Evolutionary conservation across 2,329 filamentous ascomycete genomes (phyloP).

Genomic region (Colletotrichum zoysiae): DNA sequence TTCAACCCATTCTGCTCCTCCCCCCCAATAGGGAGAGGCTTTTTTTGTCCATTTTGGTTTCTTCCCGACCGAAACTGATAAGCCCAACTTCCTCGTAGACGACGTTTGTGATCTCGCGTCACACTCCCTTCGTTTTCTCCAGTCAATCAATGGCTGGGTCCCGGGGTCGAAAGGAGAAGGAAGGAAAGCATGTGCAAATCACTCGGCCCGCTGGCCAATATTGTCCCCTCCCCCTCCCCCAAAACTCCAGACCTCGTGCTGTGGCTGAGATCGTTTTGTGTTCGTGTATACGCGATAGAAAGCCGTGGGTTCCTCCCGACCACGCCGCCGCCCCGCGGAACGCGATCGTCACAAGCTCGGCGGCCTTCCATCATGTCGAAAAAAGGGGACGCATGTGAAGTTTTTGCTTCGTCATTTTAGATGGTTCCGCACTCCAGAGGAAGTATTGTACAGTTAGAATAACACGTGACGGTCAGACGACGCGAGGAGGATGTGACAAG

Average conservation of each 20-base stretch:
- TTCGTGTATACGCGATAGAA: slow-evolving; percentile 33
- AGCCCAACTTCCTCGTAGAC: slow-evolving; percentile 28
- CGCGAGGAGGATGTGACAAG: slow-evolving; percentile 1
- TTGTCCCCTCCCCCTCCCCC: slow-evolving; percentile 23
- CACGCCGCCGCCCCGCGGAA: slow-evolving; percentile 25
- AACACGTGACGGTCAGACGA: slow-evolving; percentile 40
- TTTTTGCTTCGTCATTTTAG: slow-evolving; percentile 14
- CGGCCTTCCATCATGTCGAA: slow-evolving; percentile 31
- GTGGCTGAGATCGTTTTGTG: slow-evolving; percentile 36
- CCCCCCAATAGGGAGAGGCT: slow-evolving; percentile 17
- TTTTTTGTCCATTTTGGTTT: slow-evolving; percentile 18
- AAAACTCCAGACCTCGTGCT: slow-evolving; percentile 39
- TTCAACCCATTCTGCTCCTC: slow-evolving; percentile 26
- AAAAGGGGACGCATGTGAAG: slow-evolving; percentile 23
- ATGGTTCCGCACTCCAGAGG: slow-evolving; percentile 38
- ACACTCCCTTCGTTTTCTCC: slow-evolving; percentile 14
- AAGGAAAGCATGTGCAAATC: slow-evolving; percentile 41
- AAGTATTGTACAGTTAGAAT: slow-evolving; percentile 42
- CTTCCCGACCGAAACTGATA: slow-evolving; percentile 22
- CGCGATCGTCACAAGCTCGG: slow-evolving; percentile 20
- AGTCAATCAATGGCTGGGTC: slow-evolving; percentile 19
- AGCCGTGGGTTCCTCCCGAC: slow-evolving; percentile 29
- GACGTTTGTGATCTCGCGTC: slow-evolving; percentile 36
- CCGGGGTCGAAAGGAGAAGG: slow-evolving; percentile 22
- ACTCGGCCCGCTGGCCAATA: slow-evolving; percentile 41